These are phyloP conservation scores for Hemisphaericaspora subhashii DNA, from an alignment of 1,139 yeast species.

Conservation along the genomic window DNA sequence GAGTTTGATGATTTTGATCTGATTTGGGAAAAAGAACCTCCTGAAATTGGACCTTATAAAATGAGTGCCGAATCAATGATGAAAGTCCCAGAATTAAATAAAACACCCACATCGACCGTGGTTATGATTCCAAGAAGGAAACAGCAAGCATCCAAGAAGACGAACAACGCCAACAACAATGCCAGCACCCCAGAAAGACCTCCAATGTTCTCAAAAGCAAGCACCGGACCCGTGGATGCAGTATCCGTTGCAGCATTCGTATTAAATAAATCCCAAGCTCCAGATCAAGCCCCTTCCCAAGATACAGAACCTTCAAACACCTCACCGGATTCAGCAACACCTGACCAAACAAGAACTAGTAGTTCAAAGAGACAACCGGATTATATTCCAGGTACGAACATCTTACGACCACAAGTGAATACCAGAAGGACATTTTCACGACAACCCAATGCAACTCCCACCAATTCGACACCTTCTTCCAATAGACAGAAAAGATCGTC, in stretches of 20 bases:
- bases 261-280: constrained; percentile 28
- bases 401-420: constrained; percentile 52
- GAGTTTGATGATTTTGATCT: constrained; percentile 63
- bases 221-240: constrained; percentile 28
- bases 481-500: constrained; percentile 5
- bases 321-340: constrained; percentile 8
- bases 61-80: constrained; percentile 59
- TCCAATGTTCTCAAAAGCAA: constrained; percentile 17
- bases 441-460: constrained; percentile 10
- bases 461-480: background rate
- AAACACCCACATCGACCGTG: constrained; percentile 23
- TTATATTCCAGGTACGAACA: constrained; percentile 59
- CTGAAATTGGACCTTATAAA: constrained; percentile 69
- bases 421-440: constrained; percentile 36
- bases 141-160: constrained; percentile 8
- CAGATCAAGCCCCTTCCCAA: background rate
- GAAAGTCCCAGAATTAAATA: constrained; percentile 47
- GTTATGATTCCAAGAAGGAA: constrained; percentile 11
- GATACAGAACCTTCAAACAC: constrained; percentile 5
- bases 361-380: constrained; percentile 22
- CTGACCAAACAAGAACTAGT: constrained; percentile 8
- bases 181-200: constrained; percentile 13
- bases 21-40: constrained; percentile 74
- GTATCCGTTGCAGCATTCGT: constrained; percentile 51
- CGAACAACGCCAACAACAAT: constrained; percentile 7